A percentile compares a stretch with the other conserved stretches of the same genome.
These are phyloP conservation scores for Verticillium longisporum DNA, from an alignment of 2,329 filamentous ascomycete genomes.

Conservation along the genomic window DNA sequence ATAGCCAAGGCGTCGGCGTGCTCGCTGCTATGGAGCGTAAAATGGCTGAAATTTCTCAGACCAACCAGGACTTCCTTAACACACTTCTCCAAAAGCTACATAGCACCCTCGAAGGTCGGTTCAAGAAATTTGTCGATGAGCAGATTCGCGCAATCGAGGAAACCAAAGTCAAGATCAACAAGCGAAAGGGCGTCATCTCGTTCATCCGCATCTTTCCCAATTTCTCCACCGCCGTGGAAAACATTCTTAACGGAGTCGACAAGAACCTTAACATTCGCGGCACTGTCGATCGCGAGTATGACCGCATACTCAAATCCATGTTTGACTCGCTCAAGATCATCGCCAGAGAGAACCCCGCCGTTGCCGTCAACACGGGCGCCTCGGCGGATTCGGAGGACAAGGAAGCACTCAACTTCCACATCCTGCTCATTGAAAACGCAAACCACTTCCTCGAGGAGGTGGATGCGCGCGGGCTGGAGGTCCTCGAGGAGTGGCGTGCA, in stretches of 20 bases:
- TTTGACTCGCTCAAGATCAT: conserved; percentile 96
- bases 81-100: conserved; percentile 75
- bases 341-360: conserved; percentile 61
- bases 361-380: conserved; percentile 30
- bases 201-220: conserved; percentile 92
- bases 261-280: conserved; percentile 58
- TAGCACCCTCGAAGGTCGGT: conserved; percentile 64
- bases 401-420: conserved; percentile 94
- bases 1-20: conserved; percentile 81
- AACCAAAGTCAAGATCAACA: conserved; percentile 98
- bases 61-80: conserved; percentile 87
- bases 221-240: conserved; percentile 78
- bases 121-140: conserved; percentile 86
- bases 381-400: conserved; percentile 72
- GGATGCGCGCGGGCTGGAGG: conserved; percentile 64
- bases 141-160: conserved; percentile 95
- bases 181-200: conserved; percentile 90
- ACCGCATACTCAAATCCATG: conserved; percentile 87
- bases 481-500: conserved; percentile 77
- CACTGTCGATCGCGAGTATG: conserved; percentile 80
- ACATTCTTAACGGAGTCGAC: conserved; percentile 62
- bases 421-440: conserved; percentile 97
- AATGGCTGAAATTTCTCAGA: conserved; percentile 72
- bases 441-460: conserved; percentile 94
- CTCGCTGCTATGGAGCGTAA: conserved; percentile 76